A percentile compares a stretch with the other conserved stretches of the same genome.
Evolutionary conservation across 192 early-diverging fungal species (phyloP).

Genomic region (Coemansia sp.): DNA sequence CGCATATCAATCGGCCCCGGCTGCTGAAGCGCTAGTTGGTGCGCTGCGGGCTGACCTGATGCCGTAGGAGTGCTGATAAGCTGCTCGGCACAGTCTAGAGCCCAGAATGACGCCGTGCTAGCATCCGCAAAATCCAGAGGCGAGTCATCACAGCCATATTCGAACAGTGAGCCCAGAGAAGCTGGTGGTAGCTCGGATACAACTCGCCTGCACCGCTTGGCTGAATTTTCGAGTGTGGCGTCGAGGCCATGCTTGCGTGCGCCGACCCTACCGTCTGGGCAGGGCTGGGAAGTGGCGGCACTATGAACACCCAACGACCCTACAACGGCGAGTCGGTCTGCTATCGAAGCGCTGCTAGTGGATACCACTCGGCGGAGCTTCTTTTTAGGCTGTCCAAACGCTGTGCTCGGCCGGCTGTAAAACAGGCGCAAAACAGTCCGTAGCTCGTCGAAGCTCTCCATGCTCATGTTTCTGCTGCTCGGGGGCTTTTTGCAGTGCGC

Average conservation of each 20-base stretch:
- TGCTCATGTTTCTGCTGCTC: slow-evolving; percentile 39
- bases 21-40: not conserved
- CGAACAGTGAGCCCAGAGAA: slow-evolving; percentile 6
- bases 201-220: slow-evolving; percentile 35
- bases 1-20: not conserved
- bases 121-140: slow-evolving; percentile 1
- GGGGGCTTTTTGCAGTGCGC: slow-evolving; percentile 66
- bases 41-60: not conserved
- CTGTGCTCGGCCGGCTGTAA: slow-evolving; percentile 38
- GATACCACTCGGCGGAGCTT: slow-evolving; percentile 39
- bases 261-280: not conserved
- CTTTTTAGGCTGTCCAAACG: slow-evolving; percentile 23
- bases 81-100: not conserved
- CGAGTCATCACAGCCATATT: not conserved
- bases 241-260: slow-evolving; percentile 29
- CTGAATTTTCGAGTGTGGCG: slow-evolving; percentile 5
- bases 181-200: slow-evolving; percentile 40
- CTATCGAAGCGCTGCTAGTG: slow-evolving; percentile 18
- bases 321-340: slow-evolving; percentile 4
- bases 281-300: not conserved
- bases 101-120: not conserved
- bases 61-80: not conserved
- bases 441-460: slow-evolving; percentile 32
- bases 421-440: slow-evolving; percentile 32
- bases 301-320: slow-evolving; percentile 23